Evolutionary conservation across 2,329 filamentous ascomycete species (phyloP).

Genomic region (Westerdykella sp.): DNA sequence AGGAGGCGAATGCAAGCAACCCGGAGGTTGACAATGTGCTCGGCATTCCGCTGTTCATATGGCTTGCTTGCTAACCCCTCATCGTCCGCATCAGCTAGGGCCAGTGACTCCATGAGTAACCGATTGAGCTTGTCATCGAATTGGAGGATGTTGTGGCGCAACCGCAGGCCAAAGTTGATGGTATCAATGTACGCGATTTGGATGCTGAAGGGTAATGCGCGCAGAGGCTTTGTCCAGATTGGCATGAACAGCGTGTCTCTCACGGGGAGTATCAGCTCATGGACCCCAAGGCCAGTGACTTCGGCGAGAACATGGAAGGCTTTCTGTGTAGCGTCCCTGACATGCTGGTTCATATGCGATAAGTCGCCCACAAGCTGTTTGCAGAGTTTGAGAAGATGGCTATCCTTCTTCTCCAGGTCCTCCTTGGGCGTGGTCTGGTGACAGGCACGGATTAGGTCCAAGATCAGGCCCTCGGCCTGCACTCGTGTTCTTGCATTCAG

Average conservation of each 20-base stretch:
- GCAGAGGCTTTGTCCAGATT: constrained; percentile 90
- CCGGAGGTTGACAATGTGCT: constrained; percentile 83
- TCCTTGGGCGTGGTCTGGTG: constrained; percentile 75
- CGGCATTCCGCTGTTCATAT: constrained; percentile 88
- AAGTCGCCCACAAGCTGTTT: constrained; percentile 81
- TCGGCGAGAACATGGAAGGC: constrained; percentile 76
- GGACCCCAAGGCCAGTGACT: constrained; percentile 69
- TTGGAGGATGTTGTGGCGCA: constrained; percentile 81
- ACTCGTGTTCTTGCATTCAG: constrained; percentile 82
- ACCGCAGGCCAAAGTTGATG: constrained; percentile 85
- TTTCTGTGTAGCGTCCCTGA: constrained; percentile 77
- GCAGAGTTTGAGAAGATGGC: constrained; percentile 68
- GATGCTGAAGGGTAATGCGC: constrained; percentile 85
- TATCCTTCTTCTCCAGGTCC: constrained; percentile 62
- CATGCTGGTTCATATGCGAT: constrained; percentile 91
- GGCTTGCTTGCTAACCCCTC: constrained; percentile 81
- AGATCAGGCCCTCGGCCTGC: constrained; percentile 75
- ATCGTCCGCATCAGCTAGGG: constrained; percentile 88
- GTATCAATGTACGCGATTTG: constrained; percentile 99
- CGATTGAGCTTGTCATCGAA: constrained; percentile 91
- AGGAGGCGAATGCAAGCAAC: constrained; percentile 91
- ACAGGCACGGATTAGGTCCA: constrained; percentile 70
- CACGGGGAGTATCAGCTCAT: constrained; percentile 82
- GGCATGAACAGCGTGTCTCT: constrained; percentile 84
- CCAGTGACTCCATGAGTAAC: constrained; percentile 86